These are phyloP conservation scores for Ascomycota sp. DNA, from an alignment of 2,329 filamentous ascomycete genomes.

Conservation along the genomic window DNA sequence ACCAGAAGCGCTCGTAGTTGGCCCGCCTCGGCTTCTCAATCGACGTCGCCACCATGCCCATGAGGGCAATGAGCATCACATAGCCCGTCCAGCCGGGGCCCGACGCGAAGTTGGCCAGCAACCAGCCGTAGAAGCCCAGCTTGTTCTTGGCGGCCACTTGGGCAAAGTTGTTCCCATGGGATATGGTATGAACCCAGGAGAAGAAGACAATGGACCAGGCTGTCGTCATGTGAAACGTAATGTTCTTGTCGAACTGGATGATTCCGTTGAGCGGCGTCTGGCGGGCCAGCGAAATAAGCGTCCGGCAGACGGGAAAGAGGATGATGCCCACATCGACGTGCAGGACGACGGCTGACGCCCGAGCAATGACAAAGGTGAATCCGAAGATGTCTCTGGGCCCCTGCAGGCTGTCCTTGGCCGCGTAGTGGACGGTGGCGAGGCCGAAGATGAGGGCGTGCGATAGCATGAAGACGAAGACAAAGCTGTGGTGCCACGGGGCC, in stretches of 20 bases:
- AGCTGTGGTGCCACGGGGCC: constrained; percentile 20
- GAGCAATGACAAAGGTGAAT: constrained; percentile 53
- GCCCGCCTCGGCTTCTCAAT: constrained; percentile 55
- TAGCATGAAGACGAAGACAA: constrained; percentile 53
- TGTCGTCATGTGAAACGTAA: constrained; percentile 66
- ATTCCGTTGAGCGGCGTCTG: constrained; percentile 69
- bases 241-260: constrained; percentile 76
- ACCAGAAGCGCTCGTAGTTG: constrained; percentile 82
- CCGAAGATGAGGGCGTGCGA: constrained; percentile 56
- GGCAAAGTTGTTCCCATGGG: constrained; percentile 73
- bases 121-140: constrained; percentile 55
- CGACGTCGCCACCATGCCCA: constrained; percentile 57
- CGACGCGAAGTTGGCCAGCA: constrained; percentile 54
- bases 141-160: constrained; percentile 53
- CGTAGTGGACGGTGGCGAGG: constrained; percentile 62
- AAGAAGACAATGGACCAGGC: constrained; percentile 80
- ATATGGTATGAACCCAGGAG: constrained; percentile 66
- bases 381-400: constrained; percentile 46
- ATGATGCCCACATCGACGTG: constrained; percentile 66
- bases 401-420: constrained; percentile 52
- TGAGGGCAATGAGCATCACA: constrained; percentile 57
- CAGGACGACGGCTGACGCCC: constrained; percentile 52
- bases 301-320: constrained; percentile 63
- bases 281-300: constrained; percentile 57
- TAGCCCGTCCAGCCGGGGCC: constrained; percentile 75